These are phyloP conservation scores for Fusarium beomiforme DNA, from an alignment of 2,329 filamentous ascomycete species.

Conservation along the genomic window DNA sequence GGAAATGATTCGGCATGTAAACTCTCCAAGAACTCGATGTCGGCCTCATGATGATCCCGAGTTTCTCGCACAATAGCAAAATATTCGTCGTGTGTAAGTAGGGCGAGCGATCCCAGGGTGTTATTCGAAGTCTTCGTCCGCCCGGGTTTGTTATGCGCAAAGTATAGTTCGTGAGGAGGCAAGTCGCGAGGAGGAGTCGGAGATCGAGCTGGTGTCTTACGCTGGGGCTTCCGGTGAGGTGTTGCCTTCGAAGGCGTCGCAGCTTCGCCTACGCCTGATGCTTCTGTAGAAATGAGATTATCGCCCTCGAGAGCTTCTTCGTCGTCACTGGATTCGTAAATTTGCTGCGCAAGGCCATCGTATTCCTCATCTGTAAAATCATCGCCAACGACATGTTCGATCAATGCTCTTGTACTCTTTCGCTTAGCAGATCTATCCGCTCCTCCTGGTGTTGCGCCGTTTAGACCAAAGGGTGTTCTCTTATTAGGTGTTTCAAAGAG, in stretches of 20 bases:
- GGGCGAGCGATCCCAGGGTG: conserved; percentile 75
- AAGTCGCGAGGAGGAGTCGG: conserved; percentile 84
- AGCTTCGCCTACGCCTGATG: conserved; percentile 47
- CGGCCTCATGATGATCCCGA: conserved; percentile 73
- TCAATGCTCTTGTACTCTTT: conserved; percentile 82
- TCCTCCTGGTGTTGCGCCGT: conserved; percentile 70
- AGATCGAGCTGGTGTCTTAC: conserved; percentile 59
- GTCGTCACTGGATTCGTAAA: conserved; percentile 68
- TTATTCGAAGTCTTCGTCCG: conserved; percentile 87
- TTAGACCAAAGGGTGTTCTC: conserved; percentile 41
- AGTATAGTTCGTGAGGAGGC: conserved; percentile 90
- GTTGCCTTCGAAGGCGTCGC: conserved; percentile 58
- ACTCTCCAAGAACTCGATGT: conserved; percentile 76
- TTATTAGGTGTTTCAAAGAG: conserved; percentile 54
- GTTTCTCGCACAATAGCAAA: conserved; percentile 72
- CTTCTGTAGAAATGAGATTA: conserved; percentile 23
- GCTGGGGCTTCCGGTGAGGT: conserved; percentile 40
- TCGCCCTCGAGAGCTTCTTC: conserved; percentile 52
- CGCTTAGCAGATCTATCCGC: conserved; percentile 86
- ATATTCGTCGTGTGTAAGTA: conserved; percentile 93
- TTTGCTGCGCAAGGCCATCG: conserved; percentile 74
- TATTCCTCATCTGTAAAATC: conserved; percentile 76
- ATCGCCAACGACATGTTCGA: conserved; percentile 74
- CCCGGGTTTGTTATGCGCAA: conserved; percentile 88
- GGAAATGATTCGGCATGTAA: conserved; percentile 84